Percentiles rank a stretch among this genome's conserved stretches.
Evolutionary conservation across 371 early-diverging fungal genomes (phyloP).

Genomic region (Mucor circinelloides): DNA sequence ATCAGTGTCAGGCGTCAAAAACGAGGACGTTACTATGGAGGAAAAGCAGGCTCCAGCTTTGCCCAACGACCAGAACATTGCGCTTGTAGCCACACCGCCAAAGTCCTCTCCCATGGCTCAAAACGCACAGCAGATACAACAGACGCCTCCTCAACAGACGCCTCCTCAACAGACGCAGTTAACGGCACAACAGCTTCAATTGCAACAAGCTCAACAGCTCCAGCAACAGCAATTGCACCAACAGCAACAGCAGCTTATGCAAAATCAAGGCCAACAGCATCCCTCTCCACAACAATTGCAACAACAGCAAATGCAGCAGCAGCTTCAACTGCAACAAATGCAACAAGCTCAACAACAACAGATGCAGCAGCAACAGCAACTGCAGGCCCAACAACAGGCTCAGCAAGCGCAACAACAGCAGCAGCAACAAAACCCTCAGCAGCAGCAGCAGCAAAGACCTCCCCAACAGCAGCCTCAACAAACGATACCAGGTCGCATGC

Average conservation of each 20-base stretch:
- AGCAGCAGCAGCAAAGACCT: slow-evolving; percentile 9
- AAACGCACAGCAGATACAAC: slow-evolving; percentile 18
- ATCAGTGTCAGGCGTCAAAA: slow-evolving; percentile 9
- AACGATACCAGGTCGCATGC: slow-evolving; percentile 13
- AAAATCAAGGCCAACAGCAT: neutral
- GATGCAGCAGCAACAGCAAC: neutral
- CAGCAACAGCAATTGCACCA: slow-evolving; percentile 16
- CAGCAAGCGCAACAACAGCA: neutral
- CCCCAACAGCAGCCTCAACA: slow-evolving; percentile 11
- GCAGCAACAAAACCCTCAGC: neutral
- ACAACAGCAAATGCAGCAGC: slow-evolving; percentile 24
- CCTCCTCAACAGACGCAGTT: slow-evolving; percentile 22
- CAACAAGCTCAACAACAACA: slow-evolving; percentile 12
- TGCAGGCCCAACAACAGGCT: neutral
- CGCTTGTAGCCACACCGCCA: neutral
- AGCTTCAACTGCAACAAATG: slow-evolving; percentile 19
- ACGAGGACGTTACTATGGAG: slow-evolving; percentile 8
- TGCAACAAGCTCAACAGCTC: slow-evolving; percentile 24
- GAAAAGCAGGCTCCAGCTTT: slow-evolving; percentile 1
- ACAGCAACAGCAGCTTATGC: slow-evolving; percentile 6
- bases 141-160: slow-evolving; percentile 15
- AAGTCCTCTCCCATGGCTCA: slow-evolving; percentile 12
- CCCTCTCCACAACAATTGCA: slow-evolving; percentile 14
- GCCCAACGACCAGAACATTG: neutral
- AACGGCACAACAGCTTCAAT: slow-evolving; percentile 27